phyloP scores from a whole-genome alignment of 2,329 filamentous ascomycete genomes.

The Exophiala calicioides region DNA sequence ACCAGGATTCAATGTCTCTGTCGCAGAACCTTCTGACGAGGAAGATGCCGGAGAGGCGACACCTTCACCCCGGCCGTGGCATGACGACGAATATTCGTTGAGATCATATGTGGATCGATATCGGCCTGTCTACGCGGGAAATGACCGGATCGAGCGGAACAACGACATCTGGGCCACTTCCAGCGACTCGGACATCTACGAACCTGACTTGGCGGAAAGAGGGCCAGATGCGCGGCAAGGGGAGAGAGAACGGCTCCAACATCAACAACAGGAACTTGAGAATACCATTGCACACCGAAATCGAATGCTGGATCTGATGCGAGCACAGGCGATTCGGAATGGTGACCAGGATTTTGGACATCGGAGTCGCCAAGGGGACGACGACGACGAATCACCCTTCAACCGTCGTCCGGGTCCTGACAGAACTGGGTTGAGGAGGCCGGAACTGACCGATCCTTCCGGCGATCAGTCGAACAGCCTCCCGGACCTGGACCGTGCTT shows the following conservation, averaged over 20 bases:
- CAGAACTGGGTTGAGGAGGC: neutral
- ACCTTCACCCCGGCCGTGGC: conserved; percentile 29
- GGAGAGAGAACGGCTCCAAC: conserved; percentile 15
- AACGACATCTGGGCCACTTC: conserved; percentile 16
- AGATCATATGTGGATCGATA: conserved; percentile 27
- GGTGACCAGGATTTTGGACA: conserved; percentile 17
- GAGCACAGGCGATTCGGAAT: conserved; percentile 19
- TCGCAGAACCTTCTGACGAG: conserved; percentile 22
- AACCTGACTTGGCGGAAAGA: conserved; percentile 8
- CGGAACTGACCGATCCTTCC: conserved; percentile 2
- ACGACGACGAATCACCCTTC: conserved; percentile 7
- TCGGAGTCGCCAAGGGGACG: conserved; percentile 5
- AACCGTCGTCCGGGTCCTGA: conserved; percentile 7
- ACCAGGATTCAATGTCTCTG: conserved; percentile 24
- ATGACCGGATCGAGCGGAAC: conserved; percentile 20
- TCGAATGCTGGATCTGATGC: conserved; percentile 18
- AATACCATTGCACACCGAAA: conserved; percentile 12
- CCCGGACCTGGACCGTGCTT: neutral
- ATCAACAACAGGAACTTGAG: conserved; percentile 15
- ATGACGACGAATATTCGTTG: conserved; percentile 26
- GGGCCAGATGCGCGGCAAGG: conserved; percentile 4
- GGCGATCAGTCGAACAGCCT: conserved; percentile 2
- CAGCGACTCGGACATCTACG: conserved; percentile 27
- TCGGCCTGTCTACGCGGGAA: conserved; percentile 23
- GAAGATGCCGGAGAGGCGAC: conserved; percentile 15